These are phyloP conservation scores for Candida mesenterica DNA, from an alignment of 1,139 yeast species.

Conservation along the genomic window DNA sequence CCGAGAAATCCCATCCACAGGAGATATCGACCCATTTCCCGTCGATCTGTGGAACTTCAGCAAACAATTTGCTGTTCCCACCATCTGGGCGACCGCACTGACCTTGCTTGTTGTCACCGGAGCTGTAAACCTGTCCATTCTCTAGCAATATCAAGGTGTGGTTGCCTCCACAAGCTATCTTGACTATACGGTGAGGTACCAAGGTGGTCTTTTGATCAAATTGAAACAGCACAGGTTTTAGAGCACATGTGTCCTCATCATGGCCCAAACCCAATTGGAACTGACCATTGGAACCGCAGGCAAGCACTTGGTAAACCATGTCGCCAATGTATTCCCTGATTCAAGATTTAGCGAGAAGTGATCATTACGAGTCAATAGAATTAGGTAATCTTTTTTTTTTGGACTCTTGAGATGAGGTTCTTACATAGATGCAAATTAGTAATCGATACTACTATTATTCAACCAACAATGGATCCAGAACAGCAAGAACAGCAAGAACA, in stretches of 20 bases:
- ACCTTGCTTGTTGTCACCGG: constrained; percentile 60
- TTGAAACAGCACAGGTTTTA: constrained; percentile 26
- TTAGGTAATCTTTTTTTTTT: not conserved
- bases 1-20: constrained; percentile 80
- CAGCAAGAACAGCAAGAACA: constrained; percentile 7
- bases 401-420: not conserved
- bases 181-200: constrained; percentile 24
- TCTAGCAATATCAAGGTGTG: constrained; percentile 65
- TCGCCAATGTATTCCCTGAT: too few species aligned
- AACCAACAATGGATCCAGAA: constrained; percentile 9
- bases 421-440: not conserved
- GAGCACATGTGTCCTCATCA: constrained; percentile 47
- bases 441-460: not conserved
- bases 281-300: constrained; percentile 84
- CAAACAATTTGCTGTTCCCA: constrained; percentile 17
- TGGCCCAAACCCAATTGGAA: constrained; percentile 70
- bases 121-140: constrained; percentile 51
- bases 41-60: constrained; percentile 19
- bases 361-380: not conserved
- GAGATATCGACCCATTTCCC: constrained; percentile 41
- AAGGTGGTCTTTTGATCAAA: constrained; percentile 9
- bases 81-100: constrained; percentile 47
- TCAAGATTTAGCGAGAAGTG: too few species aligned
- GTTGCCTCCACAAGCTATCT: constrained; percentile 78
- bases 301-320: constrained; percentile 30